phyloP scores from a whole-genome alignment of 768 basidiomycete species.

The Lentinula detonsa region DNA sequence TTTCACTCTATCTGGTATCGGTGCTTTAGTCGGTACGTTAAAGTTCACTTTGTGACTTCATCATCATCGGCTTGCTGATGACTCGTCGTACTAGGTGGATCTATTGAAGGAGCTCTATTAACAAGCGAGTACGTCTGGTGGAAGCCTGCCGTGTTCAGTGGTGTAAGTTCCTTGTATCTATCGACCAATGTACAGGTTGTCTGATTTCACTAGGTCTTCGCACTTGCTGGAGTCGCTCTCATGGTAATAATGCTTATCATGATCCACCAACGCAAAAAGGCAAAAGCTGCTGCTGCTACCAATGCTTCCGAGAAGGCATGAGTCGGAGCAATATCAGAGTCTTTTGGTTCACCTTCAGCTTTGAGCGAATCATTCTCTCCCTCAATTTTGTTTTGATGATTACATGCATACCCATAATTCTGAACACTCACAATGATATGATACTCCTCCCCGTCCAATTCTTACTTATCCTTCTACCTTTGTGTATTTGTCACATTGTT shows the following conservation, averaged over 20 bases:
- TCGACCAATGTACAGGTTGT: neutral
- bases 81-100: constrained; percentile 20
- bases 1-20: constrained; percentile 22
- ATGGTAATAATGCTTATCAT: neutral
- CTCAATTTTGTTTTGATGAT: no score
- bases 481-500: no score
- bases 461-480: no score
- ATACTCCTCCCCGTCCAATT: no score
- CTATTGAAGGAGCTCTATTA: constrained; percentile 31
- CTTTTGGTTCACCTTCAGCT: no score
- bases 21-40: constrained; percentile 18
- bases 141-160: constrained; percentile 33
- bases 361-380: no score
- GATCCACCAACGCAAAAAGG: neutral
- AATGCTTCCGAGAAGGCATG: neutral
- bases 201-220: neutral
- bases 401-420: no score
- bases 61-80: neutral
- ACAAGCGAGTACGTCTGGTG: constrained; percentile 28
- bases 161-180: constrained; percentile 6
- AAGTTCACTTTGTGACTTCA: neutral
- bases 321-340: neutral
- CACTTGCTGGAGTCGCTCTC: neutral
- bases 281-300: neutral
- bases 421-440: no score